Evolutionary conservation across 352 stramenopile genomes (phyloP).

Genomic region (Peronospora tabacina): DNA sequence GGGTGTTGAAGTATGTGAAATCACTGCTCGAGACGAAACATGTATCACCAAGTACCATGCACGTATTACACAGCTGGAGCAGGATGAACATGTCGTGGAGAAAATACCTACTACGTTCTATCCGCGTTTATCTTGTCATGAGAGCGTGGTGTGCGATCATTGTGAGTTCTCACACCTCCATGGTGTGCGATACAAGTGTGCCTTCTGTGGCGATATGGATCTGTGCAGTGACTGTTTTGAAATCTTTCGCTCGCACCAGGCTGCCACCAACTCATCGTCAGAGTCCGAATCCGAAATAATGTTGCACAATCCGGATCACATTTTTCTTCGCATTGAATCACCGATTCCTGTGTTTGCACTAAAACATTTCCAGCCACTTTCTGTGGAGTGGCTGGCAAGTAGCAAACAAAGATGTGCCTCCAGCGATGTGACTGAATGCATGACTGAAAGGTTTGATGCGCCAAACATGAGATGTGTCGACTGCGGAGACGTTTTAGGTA

Average conservation of each 20-base stretch:
- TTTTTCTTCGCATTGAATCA: slow-evolving; percentile 56
- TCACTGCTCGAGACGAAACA: slow-evolving; percentile 22
- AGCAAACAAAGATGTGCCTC: slow-evolving; percentile 9
- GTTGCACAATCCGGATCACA: slow-evolving; percentile 41
- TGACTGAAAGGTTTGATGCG: slow-evolving; percentile 8
- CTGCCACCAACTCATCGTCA: slow-evolving; percentile 11
- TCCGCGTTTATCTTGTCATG: slow-evolving; percentile 41
- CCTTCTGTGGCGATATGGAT: slow-evolving; percentile 61
- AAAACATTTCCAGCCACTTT: slow-evolving; percentile 44
- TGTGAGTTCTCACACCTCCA: slow-evolving; percentile 54
- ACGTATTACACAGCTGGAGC: slow-evolving; percentile 5
- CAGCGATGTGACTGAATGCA: slow-evolving; percentile 1
- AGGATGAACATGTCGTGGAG: background rate
- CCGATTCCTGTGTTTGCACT: slow-evolving; percentile 58
- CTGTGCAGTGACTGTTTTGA: slow-evolving; percentile 58
- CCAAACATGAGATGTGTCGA: slow-evolving; percentile 20
- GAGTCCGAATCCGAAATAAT: slow-evolving; percentile 22
- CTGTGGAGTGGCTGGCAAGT: slow-evolving; percentile 20
- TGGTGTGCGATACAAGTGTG: slow-evolving; percentile 62
- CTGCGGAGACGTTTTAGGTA: slow-evolving; percentile 24
- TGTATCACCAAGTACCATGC: slow-evolving; percentile 22
- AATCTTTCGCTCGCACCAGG: slow-evolving; percentile 30
- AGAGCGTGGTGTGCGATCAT: slow-evolving; percentile 63
- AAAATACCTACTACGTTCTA: slow-evolving; percentile 32
- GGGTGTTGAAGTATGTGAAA: slow-evolving; percentile 16